A percentile compares a stretch with the other conserved stretches of the same genome.
Evolutionary conservation across 306 rosid genomes (phyloP).

Genomic region (Notholithocarpus densiflorus): DNA sequence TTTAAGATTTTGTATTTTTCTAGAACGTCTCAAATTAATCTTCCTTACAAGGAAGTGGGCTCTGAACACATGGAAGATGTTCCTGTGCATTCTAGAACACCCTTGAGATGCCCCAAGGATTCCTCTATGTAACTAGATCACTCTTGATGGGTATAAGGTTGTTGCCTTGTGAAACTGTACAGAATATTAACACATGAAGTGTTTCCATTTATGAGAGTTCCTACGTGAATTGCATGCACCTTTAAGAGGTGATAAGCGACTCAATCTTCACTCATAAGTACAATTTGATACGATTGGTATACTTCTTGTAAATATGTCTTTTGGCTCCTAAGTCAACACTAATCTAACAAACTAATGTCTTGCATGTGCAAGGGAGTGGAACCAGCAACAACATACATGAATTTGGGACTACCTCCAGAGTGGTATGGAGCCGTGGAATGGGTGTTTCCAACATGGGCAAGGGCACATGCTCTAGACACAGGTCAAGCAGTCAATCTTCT

Average conservation of each 20-base stretch:
- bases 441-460: slow-evolving; percentile 92
- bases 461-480: slow-evolving; percentile 85
- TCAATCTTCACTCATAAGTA: background rate
- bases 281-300: background rate
- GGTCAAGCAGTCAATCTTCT: slow-evolving; percentile 88
- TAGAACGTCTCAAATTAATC: background rate
- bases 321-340: slow-evolving; percentile 16
- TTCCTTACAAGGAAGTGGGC: slow-evolving; percentile 2
- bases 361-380: slow-evolving; percentile 73
- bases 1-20: background rate
- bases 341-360: slow-evolving; percentile 21
- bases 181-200: slow-evolving; percentile 9
- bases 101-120: background rate
- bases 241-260: slow-evolving; percentile 1
- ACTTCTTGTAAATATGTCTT: slow-evolving; percentile 3
- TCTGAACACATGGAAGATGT: slow-evolving; percentile 17
- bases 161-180: slow-evolving; percentile 15
- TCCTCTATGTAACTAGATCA: slow-evolving; percentile 4
- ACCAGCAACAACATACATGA: slow-evolving; percentile 60
- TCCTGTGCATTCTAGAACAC: slow-evolving; percentile 8
- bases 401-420: slow-evolving; percentile 76
- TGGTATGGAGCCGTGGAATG: slow-evolving; percentile 86
- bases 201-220: slow-evolving; percentile 1
- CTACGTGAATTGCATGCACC: background rate
- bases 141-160: background rate